Evolutionary conservation across 202 grass and related monocot species (phyloP), one percentile per base, ranked within the genome.

Genomic region (Panicum virgatum): DNA sequence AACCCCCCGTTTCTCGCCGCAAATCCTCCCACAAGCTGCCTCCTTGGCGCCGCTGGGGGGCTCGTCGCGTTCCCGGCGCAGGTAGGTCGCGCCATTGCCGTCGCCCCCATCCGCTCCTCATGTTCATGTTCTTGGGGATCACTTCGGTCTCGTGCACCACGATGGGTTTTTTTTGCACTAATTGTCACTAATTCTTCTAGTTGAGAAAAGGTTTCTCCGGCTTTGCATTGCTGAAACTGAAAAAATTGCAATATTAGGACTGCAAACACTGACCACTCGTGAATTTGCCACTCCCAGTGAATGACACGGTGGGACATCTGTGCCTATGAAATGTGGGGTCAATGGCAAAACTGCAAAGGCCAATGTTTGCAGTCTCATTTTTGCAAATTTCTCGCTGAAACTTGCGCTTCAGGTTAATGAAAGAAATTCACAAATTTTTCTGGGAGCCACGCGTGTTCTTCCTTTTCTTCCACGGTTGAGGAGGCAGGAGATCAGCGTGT

Each of bases 71-170:
- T 13, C 12, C 39, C 67, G 47, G 70, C 81, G 43, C 30, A 16
- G 64, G 42, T 78, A 47, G 66, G 75, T 29, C 75, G 32, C 53
- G 57, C 66, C 75, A 85, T 79, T 79, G 66, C 75, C 69, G 37
- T 47, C 52, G 40, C 66, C 18, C 7, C 0, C 58, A 27, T 22
- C 52, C 64, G 8, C 9, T 10, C 39, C 50, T 39, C 42, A 20
- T 4, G 30, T 38, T 39, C 42, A 20, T 4, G 30, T 38, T 19
- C 39, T 19, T 39, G 22, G 50, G 23, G 29, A 57, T 22, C 23
- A 40, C 36, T 59, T 57, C 9, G 48, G 14, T 27, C 1, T 68
- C 9, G 3, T 62, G 38, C 23, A 0, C 10, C 5, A 16, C 42
- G 13, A 42, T 32, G 15, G 30, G 10, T 18, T 29, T 43, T 80